Evolutionary conservation across 306 rosid species (phyloP), one percentile per base, ranked within the genome.

Genomic region (Vigna hirtella): DNA sequence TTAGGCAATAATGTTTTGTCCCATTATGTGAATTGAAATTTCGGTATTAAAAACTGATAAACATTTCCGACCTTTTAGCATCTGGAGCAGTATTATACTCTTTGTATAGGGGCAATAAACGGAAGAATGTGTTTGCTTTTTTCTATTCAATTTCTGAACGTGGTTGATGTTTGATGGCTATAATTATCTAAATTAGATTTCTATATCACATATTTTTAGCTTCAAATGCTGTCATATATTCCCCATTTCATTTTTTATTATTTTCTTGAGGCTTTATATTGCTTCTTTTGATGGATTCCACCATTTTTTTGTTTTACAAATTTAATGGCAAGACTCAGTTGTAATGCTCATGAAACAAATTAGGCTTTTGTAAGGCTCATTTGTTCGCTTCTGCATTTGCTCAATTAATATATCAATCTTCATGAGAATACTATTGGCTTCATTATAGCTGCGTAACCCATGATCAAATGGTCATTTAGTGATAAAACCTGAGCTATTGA

Each of bases 21-120:
- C 32, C 64, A 10, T 18, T 14, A 4, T 51, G 45, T 82, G 65
- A 62, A 70, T 42, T 42, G 13, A 81, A 81, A 47, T 66, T 40
- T 47, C 8, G 22, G 43, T 52, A 9, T 24, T 40, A 13, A 7
- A 67, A 59, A 6, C 11, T 74, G 53, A 75, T 16, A 43, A 74
- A 59, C 71, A 47, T 55, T 17, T 42, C 36, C 18, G 56, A 74
- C 43, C 50, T n/a, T 68, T 24, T 2, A 26, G 58, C 65, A 38
- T 34, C 76, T 16, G 15, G 63, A 65, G 16, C 16, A 6, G 18
- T 28, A 9, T 20, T 59, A 42, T 42, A 42, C 11, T 40, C 0
- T 7, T 7, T 20, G 63, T 47, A 32, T 63, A 24, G 58, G 42
- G 40, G 40, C 50, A 12, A 24, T 26, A 55, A 17, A 34, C 13